Evolutionary conservation across 371 early-diverging fungal genomes (phyloP).

Genomic region (Conidiobolus incongruus): DNA sequence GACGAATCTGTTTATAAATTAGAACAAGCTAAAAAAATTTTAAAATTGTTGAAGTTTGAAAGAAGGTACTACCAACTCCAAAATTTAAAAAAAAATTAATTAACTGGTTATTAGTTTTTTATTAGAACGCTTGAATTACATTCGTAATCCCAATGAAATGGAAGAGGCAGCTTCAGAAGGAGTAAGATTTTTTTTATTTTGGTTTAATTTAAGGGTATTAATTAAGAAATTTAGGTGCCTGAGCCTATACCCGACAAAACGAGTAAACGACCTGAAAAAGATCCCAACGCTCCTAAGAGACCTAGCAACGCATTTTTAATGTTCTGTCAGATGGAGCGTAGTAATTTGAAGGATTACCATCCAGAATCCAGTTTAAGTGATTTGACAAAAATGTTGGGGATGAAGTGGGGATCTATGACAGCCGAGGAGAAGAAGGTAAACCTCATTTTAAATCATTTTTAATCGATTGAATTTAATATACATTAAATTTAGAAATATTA

Average conservation of each 20-base stretch:
- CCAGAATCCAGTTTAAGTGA: conserved; percentile 20
- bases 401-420: conserved; percentile 20
- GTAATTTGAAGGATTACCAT: conserved; percentile 25
- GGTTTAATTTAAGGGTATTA: not conserved
- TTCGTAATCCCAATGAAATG: not conserved
- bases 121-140: not conserved
- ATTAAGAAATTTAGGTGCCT: not conserved
- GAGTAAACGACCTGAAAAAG: conserved; percentile 15
- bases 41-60: conserved; percentile 1
- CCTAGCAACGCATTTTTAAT: conserved; percentile 40
- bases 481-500: conserved; percentile 15
- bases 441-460: not conserved
- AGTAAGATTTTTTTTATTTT: not conserved
- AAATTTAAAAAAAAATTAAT: not conserved
- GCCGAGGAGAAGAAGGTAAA: conserved; percentile 24
- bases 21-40: not conserved
- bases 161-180: not conserved
- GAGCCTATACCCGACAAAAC: conserved; percentile 1
- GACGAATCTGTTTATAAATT: conserved; percentile 1
- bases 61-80: too few species aligned
- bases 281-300: conserved; percentile 41
- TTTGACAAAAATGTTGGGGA: conserved; percentile 20
- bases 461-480: not conserved
- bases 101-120: not conserved
- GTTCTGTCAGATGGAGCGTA: conserved; percentile 28